Evolutionary conservation across 2,329 filamentous ascomycete species (phyloP).

Genomic region (Claviceps pusilla): DNA sequence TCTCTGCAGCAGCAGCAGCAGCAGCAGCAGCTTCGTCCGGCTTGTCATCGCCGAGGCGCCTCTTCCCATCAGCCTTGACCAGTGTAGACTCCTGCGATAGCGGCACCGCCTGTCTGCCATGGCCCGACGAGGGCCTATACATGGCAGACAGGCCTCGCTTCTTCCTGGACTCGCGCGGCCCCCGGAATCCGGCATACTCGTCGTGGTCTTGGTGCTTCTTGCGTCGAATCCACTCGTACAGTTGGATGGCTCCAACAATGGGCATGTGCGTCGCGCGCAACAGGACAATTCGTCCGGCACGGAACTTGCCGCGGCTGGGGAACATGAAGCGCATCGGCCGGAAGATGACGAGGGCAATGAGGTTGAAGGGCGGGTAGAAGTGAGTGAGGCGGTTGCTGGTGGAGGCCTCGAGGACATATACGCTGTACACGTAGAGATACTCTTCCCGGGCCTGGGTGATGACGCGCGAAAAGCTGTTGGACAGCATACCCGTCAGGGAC

Average conservation of each 20-base stretch:
- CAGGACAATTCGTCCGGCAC: conserved; percentile 44
- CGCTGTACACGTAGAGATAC: conserved; percentile 61
- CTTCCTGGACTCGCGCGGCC: conserved; percentile 20
- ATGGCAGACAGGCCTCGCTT: conserved; percentile 10
- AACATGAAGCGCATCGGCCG: conserved; percentile 57
- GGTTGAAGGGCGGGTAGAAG: conserved; percentile 59
- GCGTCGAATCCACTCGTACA: conserved; percentile 43
- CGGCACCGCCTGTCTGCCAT: conserved; percentile 4
- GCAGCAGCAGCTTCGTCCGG: conserved; percentile 15
- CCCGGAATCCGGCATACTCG: conserved; percentile 34
- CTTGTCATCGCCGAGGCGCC: conserved; percentile 17
- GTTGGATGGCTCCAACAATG: conserved; percentile 52
- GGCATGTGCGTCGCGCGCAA: conserved; percentile 50
- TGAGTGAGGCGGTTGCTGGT: conserved; percentile 55
- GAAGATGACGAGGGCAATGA: conserved; percentile 56
- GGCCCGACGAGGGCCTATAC: conserved; percentile 7
- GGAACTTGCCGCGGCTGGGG: conserved; percentile 46
- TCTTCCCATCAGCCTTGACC: conserved; percentile 7
- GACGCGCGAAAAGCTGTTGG: conserved; percentile 55
- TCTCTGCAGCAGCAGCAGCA: conserved; percentile 19
- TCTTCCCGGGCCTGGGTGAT: conserved; percentile 55
- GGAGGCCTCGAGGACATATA: conserved; percentile 50
- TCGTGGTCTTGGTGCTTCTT: conserved; percentile 26
- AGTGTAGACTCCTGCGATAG: conserved; percentile 8
- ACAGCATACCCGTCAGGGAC: conserved; percentile 62